A percentile compares a stretch with the other conserved stretches of the same genome.
These are phyloP conservation scores for Colletotrichum melonis DNA, from an alignment of 2,329 filamentous ascomycete species.

Conservation along the genomic window DNA sequence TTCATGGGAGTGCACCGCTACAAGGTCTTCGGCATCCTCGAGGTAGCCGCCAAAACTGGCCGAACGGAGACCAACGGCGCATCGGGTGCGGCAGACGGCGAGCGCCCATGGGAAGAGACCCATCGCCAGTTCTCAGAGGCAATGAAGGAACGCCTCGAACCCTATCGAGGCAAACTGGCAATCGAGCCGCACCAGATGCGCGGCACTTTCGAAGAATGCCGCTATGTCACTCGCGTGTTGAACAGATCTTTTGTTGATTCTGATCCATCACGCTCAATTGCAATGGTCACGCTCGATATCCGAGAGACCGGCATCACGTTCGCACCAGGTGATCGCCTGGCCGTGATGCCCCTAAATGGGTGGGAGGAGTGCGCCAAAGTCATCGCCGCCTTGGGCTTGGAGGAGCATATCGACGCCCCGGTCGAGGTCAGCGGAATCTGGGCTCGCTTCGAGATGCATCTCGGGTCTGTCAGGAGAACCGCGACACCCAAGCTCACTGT, in stretches of 20 bases:
- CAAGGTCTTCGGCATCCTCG: slow-evolving; percentile 66
- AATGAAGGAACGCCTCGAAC: slow-evolving; percentile 65
- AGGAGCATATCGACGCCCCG: slow-evolving; percentile 54
- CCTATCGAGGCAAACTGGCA: slow-evolving; percentile 56
- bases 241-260: slow-evolving; percentile 57
- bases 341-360: slow-evolving; percentile 65
- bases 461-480: slow-evolving; percentile 50
- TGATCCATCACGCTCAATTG: slow-evolving; percentile 58
- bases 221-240: slow-evolving; percentile 58
- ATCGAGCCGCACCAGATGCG: slow-evolving; percentile 65
- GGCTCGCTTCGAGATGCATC: slow-evolving; percentile 59
- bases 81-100: slow-evolving; percentile 55
- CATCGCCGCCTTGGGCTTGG: slow-evolving; percentile 61
- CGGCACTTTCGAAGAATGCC: slow-evolving; percentile 65
- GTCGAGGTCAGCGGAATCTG: slow-evolving; percentile 53
- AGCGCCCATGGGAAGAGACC: slow-evolving; percentile 61
- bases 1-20: slow-evolving; percentile 68
- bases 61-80: slow-evolving; percentile 63
- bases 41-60: slow-evolving; percentile 65
- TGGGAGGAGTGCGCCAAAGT: slow-evolving; percentile 67
- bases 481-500: slow-evolving; percentile 50
- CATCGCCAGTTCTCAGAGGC: slow-evolving; percentile 62
- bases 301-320: slow-evolving; percentile 65
- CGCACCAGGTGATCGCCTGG: slow-evolving; percentile 62
- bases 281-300: slow-evolving; percentile 62